Evolutionary conservation across 2,329 filamentous ascomycete species (phyloP).

Genomic region (Sporothrix variecibatus): DNA sequence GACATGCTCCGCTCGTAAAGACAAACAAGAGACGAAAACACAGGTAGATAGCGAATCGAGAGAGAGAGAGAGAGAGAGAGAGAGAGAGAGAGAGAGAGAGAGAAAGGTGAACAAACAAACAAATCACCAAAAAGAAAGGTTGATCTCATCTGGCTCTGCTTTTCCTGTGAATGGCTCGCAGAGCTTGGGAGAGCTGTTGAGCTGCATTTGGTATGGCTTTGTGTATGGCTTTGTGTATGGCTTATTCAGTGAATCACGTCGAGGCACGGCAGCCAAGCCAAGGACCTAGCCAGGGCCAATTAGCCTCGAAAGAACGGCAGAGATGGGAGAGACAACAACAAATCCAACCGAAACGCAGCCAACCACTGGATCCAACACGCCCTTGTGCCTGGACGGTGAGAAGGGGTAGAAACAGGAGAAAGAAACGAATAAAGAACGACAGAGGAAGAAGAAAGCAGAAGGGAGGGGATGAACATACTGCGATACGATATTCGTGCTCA

Average conservation of each 20-base stretch:
- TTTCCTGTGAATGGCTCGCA: neutral
- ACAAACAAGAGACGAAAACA: neutral
- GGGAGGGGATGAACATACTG: neutral
- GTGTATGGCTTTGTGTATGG: neutral
- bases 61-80: neutral
- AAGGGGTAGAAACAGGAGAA: neutral
- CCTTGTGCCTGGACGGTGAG: neutral
- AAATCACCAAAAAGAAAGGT: neutral
- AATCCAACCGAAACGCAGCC: neutral
- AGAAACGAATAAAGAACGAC: neutral
- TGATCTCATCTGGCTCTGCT: neutral
- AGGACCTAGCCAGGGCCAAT: conserved; percentile 10
- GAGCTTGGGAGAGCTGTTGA: conserved; percentile 1
- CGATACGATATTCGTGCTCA: neutral
- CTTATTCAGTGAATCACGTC: conserved; percentile 14
- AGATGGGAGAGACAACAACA: neutral
- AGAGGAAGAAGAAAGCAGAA: neutral
- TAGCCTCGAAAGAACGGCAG: neutral
- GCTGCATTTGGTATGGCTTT: conserved; percentile 7
- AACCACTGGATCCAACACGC: neutral
- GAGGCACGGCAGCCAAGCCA: neutral
- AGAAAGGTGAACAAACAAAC: neutral
- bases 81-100: neutral
- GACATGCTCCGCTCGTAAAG: neutral
- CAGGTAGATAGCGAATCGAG: neutral